These are phyloP conservation scores for Fagus crenata DNA, from an alignment of 306 rosid genomes.

Conservation along the genomic window DNA sequence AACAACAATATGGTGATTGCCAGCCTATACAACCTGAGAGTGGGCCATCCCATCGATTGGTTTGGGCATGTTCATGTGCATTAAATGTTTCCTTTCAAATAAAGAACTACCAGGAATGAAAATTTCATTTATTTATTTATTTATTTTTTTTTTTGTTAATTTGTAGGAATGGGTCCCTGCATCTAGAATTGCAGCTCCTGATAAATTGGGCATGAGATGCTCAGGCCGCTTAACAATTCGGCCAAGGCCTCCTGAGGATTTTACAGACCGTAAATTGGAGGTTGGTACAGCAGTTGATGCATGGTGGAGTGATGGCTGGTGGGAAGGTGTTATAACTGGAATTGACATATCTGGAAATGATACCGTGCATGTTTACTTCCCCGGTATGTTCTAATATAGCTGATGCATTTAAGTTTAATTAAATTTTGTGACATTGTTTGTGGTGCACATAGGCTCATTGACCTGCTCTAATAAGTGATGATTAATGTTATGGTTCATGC, in stretches of 20 bases:
- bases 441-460: slow-evolving; percentile 18
- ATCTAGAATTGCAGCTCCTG: slow-evolving; percentile 61
- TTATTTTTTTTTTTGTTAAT: slow-evolving; percentile 18
- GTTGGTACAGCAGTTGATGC: slow-evolving; percentile 77
- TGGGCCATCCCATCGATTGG: neutral
- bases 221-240: slow-evolving; percentile 68
- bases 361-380: slow-evolving; percentile 57
- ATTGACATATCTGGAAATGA: slow-evolving; percentile 42
- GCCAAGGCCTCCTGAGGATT: slow-evolving; percentile 51
- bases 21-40: too few species aligned
- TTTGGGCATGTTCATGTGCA: neutral
- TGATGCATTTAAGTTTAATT: neutral
- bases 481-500: slow-evolving; percentile 12
- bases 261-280: slow-evolving; percentile 33
- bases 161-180: slow-evolving; percentile 84
- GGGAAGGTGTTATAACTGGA: slow-evolving; percentile 76
- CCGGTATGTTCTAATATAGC: slow-evolving; percentile 49
- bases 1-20: slow-evolving; percentile 8
- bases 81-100: slow-evolving; percentile 13
- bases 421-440: slow-evolving; percentile 5
- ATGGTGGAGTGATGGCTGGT: slow-evolving; percentile 87
- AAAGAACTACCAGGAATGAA: slow-evolving; percentile 21
- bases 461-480: slow-evolving; percentile 21
- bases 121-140: slow-evolving; percentile 9
- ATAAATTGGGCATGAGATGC: slow-evolving; percentile 67